Evolutionary conservation across 1,284 basidiomycete species (phyloP).

Genomic region (Trichosporon ovoides): DNA sequence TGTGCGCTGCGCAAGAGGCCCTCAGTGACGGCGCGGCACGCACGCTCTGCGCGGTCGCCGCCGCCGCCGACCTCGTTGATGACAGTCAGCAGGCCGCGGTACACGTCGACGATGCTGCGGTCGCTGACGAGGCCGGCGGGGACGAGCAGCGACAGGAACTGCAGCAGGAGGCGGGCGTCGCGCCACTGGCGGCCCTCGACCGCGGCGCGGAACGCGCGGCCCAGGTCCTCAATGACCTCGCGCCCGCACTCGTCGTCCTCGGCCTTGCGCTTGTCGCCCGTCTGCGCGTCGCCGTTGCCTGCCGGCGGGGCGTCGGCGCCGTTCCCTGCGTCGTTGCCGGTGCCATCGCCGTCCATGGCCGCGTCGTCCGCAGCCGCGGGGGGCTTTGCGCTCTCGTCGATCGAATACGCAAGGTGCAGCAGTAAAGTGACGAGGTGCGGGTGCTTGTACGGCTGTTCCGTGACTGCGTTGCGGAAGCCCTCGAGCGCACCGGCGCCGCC

Average conservation of each 20-base stretch:
- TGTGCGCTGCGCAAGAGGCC: slow-evolving; percentile 61
- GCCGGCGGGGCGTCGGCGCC: too few species aligned
- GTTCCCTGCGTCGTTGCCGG: too few species aligned
- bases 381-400: slow-evolving; percentile 26
- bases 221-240: slow-evolving; percentile 78
- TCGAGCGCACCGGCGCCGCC: slow-evolving; percentile 57
- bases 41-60: slow-evolving; percentile 74
- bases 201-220: slow-evolving; percentile 76
- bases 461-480: slow-evolving; percentile 72
- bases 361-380: slow-evolving; percentile 43
- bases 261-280: slow-evolving; percentile 38
- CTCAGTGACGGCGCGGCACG: slow-evolving; percentile 79
- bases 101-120: slow-evolving; percentile 67
- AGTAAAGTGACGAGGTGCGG: slow-evolving; percentile 80
- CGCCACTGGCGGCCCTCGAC: slow-evolving; percentile 83
- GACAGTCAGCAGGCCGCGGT: slow-evolving; percentile 75
- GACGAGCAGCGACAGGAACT: slow-evolving; percentile 82
- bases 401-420: slow-evolving; percentile 58
- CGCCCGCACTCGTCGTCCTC: slow-evolving; percentile 57
- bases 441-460: slow-evolving; percentile 86
- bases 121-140: slow-evolving; percentile 67
- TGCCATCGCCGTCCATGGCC: neutral
- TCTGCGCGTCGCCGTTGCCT: slow-evolving; percentile 27
- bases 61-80: slow-evolving; percentile 86
- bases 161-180: slow-evolving; percentile 78